These are phyloP conservation scores for Paramecium bursaria DNA, from an alignment of 73 alveolate species.

Conservation along the genomic window DNA sequence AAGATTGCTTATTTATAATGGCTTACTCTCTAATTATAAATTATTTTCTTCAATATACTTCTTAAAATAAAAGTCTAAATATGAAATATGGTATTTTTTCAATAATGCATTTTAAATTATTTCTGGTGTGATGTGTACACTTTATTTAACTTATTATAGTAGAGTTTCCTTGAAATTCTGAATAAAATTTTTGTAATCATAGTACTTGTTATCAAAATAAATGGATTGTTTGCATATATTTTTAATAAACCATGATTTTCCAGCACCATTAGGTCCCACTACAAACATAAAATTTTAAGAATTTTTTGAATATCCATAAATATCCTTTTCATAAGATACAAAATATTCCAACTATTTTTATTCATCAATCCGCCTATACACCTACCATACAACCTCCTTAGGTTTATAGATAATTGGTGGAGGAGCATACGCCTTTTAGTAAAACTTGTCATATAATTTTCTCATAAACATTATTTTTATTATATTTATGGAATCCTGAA, in stretches of 20 bases:
- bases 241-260: constrained; percentile 41
- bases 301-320: neutral
- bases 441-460: too few species aligned
- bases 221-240: constrained; percentile 17
- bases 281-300: constrained; percentile 29
- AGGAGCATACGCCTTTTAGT: too few species aligned
- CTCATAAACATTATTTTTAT: too few species aligned
- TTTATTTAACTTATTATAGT: neutral
- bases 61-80: constrained; percentile 27
- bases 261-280: constrained; percentile 23
- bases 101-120: neutral
- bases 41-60: constrained; percentile 13
- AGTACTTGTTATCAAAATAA: constrained; percentile 8
- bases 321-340: constrained; percentile 16
- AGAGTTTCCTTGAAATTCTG: neutral
- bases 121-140: neutral
- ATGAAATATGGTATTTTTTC: neutral
- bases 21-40: neutral
- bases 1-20: neutral
- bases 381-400: constrained; percentile 18
- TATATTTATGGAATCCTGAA: too few species aligned
- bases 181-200: neutral
- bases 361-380: constrained; percentile 10
- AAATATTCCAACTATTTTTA: constrained; percentile 7
- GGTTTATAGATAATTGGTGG: constrained; percentile 18